Evolutionary conservation across 495 filamentous ascomycete genomes (phyloP), one percentile per base, ranked within the genome.

Genomic region (Xylaria cubensis): DNA sequence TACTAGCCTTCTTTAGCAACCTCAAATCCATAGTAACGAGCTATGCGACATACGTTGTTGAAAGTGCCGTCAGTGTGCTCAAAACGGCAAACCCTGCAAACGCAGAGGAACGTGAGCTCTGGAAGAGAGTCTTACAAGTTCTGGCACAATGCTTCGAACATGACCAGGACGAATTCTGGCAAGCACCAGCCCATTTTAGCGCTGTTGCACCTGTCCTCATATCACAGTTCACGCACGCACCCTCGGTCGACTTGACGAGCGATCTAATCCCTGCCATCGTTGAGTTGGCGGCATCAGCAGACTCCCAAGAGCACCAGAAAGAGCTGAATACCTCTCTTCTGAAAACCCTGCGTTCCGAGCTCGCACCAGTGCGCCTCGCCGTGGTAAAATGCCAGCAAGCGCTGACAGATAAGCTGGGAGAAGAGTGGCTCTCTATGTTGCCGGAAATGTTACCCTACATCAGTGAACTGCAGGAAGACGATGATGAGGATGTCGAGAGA

Each of bases 381-480:
- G 93, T 92, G 3, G 87, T 98, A 21, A 90, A 91, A 79, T 90
- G 91, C 59, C 88, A 98, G 84, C 91, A 91, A 72, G 88, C 86
- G 2, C 85, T 99, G 63, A 95, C 94, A 26, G 87, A 90, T 65
- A 84, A 88, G 67, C 81, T 98, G 29, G 94, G 94, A 29, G 94
- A 98, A 75, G 96, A 98, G 74, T 98, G 97, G 97, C 81, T 98
- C 71, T 87, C 89, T 2, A 85, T 95, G 80, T 81, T 98, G 79
- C 93, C 95, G 0, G 95, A 99, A 86, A 97, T 97, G 90, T 83
- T 98, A 74, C 96, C 96, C 42, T 92, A 93, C 67, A 96, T 99
- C 64, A 95, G 92, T 72, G 96, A 99, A 82, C 77, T 97, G 73
- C 92, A 96, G 84, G 97, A 99, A 80, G 96, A 99, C 80, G 96